Evolutionary conservation across 2,329 filamentous ascomycete species (phyloP), one percentile per base, ranked within the genome.

Genomic region (Paraphoma chrysanthemicola): DNA sequence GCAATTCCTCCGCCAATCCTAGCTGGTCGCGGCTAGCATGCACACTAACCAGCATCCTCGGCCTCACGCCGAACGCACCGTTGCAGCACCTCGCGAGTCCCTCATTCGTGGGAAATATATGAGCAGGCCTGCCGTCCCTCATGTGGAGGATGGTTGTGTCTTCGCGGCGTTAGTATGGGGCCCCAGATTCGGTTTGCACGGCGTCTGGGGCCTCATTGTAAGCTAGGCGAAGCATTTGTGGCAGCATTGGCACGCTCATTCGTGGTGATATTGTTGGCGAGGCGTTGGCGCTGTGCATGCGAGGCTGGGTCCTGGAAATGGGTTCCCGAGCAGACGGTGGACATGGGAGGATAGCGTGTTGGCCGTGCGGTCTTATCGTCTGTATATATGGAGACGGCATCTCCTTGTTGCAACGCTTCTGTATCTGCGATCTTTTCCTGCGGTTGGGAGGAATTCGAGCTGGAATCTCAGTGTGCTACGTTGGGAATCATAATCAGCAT

Each of bases 21-120:
- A 62, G 52, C 59, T 60, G 31, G n/a, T 60, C 51, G 29, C 44
- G 54, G 54, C 53, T 69, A 62, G 60, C 51, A 43, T 43, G 29
- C 44, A 54, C 51, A 53, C 60, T 62, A 62, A 48, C 43, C 41
- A 43, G 53, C 56, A 51, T 33, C 57, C 48, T 65, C 61, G 51
- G 61, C 50, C 48, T 47, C 51, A 55, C 36, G 43, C 45, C 53
- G 44, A 43, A 44, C 57, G 45, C 30, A 23, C 31, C 33, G 47
- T 49, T 48, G 54, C 47, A 53, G 30, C 48, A 49, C 48, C 36
- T 48, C 50, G 39, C 33, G 3, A 29, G 16, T 42, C 48, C 42
- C 54, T 60, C 54, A 73, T 73, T 73, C 66, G 70, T 68, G 70
- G 70, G 67, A 71, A 64, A 66, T 60, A 16, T 14, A 29, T 18